phyloP scores from a whole-genome alignment of 441 rosid genomes.

The Syzygium malaccense region DNA sequence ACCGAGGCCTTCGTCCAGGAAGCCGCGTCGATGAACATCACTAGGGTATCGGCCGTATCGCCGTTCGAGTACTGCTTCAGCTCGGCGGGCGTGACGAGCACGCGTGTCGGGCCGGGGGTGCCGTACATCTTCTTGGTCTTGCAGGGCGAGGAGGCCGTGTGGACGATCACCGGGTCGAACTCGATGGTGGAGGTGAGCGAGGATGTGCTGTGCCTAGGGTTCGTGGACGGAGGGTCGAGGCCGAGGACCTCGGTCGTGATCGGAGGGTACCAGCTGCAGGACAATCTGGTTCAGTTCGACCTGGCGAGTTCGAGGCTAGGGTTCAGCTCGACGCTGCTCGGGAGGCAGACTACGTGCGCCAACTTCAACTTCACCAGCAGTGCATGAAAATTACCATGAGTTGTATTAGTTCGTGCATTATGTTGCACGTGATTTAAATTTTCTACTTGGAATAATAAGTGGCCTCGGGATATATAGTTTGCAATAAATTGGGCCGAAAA shows the following conservation, averaged over 20 bases:
- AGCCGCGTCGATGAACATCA: slow-evolving; percentile 32
- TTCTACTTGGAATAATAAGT: background rate
- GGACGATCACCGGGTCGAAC: slow-evolving; percentile 67
- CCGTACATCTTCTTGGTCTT: slow-evolving; percentile 51
- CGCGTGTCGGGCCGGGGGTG: slow-evolving; percentile 57
- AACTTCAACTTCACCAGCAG: slow-evolving; percentile 68
- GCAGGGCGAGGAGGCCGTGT: slow-evolving; percentile 34
- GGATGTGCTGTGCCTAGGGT: slow-evolving; percentile 51
- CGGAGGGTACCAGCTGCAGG: slow-evolving; percentile 64
- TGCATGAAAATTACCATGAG: slow-evolving; percentile 11
- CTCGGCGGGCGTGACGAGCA: slow-evolving; percentile 18
- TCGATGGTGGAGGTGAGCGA: slow-evolving; percentile 53
- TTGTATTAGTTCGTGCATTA: background rate
- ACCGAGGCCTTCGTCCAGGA: slow-evolving; percentile 26
- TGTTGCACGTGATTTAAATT: background rate
- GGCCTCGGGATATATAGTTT: background rate
- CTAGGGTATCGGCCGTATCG: slow-evolving; percentile 28
- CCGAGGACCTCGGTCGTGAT: slow-evolving; percentile 53
- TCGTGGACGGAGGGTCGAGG: slow-evolving; percentile 56
- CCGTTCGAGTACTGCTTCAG: slow-evolving; percentile 63
- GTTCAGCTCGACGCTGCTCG: slow-evolving; percentile 51
- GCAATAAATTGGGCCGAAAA: background rate
- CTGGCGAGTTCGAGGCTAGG: slow-evolving; percentile 53
- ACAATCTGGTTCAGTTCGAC: slow-evolving; percentile 60
- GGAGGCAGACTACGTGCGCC: slow-evolving; percentile 48